phyloP scores from a whole-genome alignment of 1,284 basidiomycete species.

The Apiotrichum akiyoshidainum region DNA sequence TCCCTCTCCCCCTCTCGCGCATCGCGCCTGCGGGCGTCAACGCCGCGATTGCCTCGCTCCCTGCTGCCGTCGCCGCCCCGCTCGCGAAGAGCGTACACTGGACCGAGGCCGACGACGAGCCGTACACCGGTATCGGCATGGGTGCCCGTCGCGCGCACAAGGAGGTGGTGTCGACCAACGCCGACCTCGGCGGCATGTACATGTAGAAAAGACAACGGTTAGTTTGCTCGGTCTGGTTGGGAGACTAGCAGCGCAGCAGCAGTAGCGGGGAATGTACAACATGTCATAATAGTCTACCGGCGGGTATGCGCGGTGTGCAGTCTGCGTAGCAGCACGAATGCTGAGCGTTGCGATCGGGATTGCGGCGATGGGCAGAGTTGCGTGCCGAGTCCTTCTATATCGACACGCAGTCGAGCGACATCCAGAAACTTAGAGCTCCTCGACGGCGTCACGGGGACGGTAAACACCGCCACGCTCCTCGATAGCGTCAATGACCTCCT shows the following conservation, averaged over 20 bases:
- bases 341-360: too few relatives aligned
- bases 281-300: constrained; percentile 4
- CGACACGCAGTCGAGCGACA: too few relatives aligned
- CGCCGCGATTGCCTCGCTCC: constrained; percentile 12
- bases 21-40: constrained; percentile 11
- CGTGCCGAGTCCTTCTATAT: too few relatives aligned
- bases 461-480: constrained; percentile 43
- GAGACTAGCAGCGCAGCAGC: background rate
- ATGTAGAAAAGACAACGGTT: constrained; percentile 19
- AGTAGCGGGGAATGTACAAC: constrained; percentile 6
- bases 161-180: constrained; percentile 6
- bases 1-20: constrained; percentile 39
- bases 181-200: constrained; percentile 34
- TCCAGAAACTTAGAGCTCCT: constrained; percentile 26
- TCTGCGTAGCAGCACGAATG: background rate
- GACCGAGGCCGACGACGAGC: constrained; percentile 44
- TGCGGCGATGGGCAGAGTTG: too few relatives aligned
- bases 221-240: too few relatives aligned
- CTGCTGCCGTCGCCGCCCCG: background rate
- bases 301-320: background rate
- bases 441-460: constrained; percentile 42
- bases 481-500: constrained; percentile 68
- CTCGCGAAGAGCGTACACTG: constrained; percentile 17
- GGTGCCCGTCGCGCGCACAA: constrained; percentile 13
- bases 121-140: constrained; percentile 34